phyloP scores from a whole-genome alignment of 441 rosid species.

The Bruguiera hainesii region DNA sequence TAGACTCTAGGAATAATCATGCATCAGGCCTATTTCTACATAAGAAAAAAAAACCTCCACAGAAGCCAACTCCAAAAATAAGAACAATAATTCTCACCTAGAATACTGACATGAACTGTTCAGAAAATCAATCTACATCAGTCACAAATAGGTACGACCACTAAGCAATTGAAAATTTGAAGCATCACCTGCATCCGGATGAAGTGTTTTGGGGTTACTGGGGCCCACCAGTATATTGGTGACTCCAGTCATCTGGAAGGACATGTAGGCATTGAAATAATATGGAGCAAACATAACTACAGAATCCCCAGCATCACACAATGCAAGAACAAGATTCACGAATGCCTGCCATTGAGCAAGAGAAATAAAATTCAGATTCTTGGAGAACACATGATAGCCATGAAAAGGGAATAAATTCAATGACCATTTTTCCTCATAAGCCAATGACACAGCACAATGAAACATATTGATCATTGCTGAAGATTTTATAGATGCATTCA shows the following conservation, averaged over 20 bases:
- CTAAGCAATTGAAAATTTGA: conserved; percentile 11
- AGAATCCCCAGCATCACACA: conserved; percentile 89
- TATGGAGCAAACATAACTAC: conserved; percentile 98
- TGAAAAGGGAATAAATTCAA: background rate
- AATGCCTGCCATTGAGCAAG: conserved; percentile 67
- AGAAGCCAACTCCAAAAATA: conserved; percentile 3
- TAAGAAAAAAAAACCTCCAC: background rate
- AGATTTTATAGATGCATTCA: background rate
- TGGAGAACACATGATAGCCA: background rate
- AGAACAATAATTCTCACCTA: background rate
- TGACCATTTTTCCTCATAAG: conserved; percentile 2
- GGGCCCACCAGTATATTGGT: conserved; percentile 89
- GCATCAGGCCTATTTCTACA: background rate
- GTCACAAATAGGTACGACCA: background rate
- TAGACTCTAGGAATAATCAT: background rate
- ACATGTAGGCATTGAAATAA: conserved; percentile 97
- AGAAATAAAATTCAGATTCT: conserved; percentile 10
- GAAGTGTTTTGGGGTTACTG: conserved; percentile 58
- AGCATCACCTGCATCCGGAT: conserved; percentile 86
- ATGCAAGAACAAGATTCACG: conserved; percentile 80
- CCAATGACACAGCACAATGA: conserved; percentile 1
- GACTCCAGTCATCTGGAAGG: conserved; percentile 98
- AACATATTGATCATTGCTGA: background rate
- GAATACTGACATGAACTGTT: background rate
- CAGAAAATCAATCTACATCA: conserved; percentile 1